phyloP scores from a whole-genome alignment of 108 stramenopile species.

The Poteriospumella lacustris region DNA sequence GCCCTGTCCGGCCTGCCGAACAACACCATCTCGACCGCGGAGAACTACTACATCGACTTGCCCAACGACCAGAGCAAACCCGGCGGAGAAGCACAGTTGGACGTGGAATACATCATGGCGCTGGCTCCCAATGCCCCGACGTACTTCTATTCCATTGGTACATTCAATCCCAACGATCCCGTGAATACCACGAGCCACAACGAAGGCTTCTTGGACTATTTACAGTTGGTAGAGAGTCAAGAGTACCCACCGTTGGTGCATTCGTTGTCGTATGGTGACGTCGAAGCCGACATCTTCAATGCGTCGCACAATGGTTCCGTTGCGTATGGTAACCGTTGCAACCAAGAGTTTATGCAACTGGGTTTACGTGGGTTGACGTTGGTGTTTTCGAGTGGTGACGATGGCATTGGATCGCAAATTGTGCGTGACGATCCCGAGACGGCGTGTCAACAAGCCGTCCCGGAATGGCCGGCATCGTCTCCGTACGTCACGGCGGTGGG shows the following conservation, averaged over 20 bases:
- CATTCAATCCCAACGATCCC: neutral
- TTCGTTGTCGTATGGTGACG: neutral
- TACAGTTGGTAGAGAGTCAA: neutral
- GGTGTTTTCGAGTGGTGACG: conserved; percentile 35
- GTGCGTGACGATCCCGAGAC: neutral
- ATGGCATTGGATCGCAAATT: conserved; percentile 3
- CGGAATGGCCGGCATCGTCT: conserved; percentile 29
- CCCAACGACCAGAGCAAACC: neutral
- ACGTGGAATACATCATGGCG: neutral
- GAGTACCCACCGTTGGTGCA: neutral
- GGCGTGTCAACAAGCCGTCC: neutral
- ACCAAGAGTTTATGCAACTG: conserved; percentile 30
- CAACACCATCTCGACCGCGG: neutral
- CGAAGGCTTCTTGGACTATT: neutral
- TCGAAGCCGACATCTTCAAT: neutral
- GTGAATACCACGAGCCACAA: too few relatives aligned
- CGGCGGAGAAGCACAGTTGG: neutral
- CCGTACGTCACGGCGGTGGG: conserved; percentile 42
- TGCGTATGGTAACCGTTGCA: conserved; percentile 3
- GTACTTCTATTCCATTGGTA: neutral
- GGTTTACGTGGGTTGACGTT: conserved; percentile 30
- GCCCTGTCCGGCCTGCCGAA: neutral
- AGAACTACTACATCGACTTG: neutral
- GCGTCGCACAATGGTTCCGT: neutral
- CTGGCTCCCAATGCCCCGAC: neutral